Evolutionary conservation across 2,329 filamentous ascomycete species (phyloP), one percentile per base, ranked within the genome.

Genomic region (Calycina marina): DNA sequence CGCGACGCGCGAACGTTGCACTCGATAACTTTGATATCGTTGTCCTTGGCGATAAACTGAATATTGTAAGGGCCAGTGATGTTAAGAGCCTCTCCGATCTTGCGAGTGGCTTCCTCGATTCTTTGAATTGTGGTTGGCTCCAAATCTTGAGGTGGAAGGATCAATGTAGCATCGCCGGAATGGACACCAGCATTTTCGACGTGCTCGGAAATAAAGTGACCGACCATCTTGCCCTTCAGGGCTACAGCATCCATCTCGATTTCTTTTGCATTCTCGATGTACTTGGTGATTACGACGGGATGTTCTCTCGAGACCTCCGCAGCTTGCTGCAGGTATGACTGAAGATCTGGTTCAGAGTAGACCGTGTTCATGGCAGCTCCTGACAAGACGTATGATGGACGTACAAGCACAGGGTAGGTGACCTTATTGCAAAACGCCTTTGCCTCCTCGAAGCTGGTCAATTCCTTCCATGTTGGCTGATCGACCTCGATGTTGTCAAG

Each of bases 201-300:
- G 56, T 98, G 90, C 64, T 98, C 90, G 0, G 88, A 96, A 52
- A 98, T 83, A 59, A 96, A 96, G 56, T 96, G 90, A 9, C 88
- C 85, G 36, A 94, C 73, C 59, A 96, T 80, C 34, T 71, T 77
- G 51, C 90, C 90, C 46, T 92, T 79, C 48, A 77, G 78, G 33
- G 88, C 90, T 27, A 98, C 90, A 25, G 90, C 90, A 49, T 98
- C 90, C 90, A 98, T 96, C 59, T 98, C 90, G 42, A 98, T 96
- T 57, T 98, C 90, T 66, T 98, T 96, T 43, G 90, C 90, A 45
- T 93, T 90, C 64, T 98, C 90, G 45, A 98, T 96, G 61, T 96
- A 98, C 63, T 98, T 98, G 39, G 88, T 96, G 51, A 98, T 96
- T 40, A 98, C 90, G 8, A 98, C 90, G 1, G 90, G 90, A 56